These are phyloP conservation scores for Nothopassalora personata DNA, from an alignment of 2,329 filamentous ascomycete genomes.

Conservation along the genomic window DNA sequence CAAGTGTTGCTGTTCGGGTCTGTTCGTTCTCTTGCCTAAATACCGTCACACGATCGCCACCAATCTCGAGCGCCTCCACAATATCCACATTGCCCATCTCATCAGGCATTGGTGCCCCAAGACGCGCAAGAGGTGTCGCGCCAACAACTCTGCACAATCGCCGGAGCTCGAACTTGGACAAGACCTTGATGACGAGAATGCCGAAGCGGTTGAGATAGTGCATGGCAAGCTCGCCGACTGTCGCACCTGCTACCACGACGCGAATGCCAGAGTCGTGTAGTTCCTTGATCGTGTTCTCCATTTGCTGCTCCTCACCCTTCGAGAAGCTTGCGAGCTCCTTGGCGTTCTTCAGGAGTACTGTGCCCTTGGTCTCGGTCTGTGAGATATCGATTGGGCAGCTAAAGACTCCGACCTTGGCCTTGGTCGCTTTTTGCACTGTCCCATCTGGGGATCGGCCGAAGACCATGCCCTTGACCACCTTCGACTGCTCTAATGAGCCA, in stretches of 20 bases:
- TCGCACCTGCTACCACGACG: slow-evolving; percentile 85
- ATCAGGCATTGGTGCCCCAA: slow-evolving; percentile 98
- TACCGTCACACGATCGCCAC: slow-evolving; percentile 94
- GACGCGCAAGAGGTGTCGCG: slow-evolving; percentile 87
- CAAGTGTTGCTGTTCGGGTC: slow-evolving; percentile 88
- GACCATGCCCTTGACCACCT: slow-evolving; percentile 96
- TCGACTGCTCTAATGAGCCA: slow-evolving; percentile 87
- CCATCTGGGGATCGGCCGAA: slow-evolving; percentile 95
- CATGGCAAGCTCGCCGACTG: slow-evolving; percentile 90
- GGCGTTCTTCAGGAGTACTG: slow-evolving; percentile 90
- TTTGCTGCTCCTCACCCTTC: slow-evolving; percentile 88
- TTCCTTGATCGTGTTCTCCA: slow-evolving; percentile 90
- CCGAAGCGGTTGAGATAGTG: slow-evolving; percentile 98
- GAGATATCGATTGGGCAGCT: slow-evolving; percentile 92
- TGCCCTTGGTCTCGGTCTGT: slow-evolving; percentile 98
- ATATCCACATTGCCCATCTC: slow-evolving; percentile 95
- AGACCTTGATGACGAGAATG: slow-evolving; percentile 91
- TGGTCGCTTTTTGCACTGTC: slow-evolving; percentile 76
- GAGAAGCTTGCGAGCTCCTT: slow-evolving; percentile 99
- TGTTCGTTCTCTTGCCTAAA: slow-evolving; percentile 94
- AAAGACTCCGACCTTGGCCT: slow-evolving; percentile 95
- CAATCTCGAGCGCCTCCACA: slow-evolving; percentile 96
- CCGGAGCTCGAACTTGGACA: slow-evolving; percentile 96
- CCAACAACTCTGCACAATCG: slow-evolving; percentile 93
- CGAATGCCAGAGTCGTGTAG: slow-evolving; percentile 88